Evolutionary conservation across 768 basidiomycete species (phyloP).

Genomic region (Lactarius hengduanensis): DNA sequence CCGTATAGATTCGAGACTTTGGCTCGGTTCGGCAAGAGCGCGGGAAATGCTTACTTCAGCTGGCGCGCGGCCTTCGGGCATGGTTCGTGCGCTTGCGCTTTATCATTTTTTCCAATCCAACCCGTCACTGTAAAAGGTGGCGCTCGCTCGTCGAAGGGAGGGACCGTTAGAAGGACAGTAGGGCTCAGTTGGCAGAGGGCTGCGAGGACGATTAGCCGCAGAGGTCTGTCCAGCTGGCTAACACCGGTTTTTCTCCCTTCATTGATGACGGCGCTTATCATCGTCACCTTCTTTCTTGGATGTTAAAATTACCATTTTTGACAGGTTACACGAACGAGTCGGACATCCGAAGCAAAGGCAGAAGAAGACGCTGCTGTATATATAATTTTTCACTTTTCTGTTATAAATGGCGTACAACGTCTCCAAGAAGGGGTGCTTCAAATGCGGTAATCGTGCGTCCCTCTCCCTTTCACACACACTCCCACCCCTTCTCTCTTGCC

Average conservation of each 20-base stretch:
- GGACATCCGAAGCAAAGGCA: slow-evolving; percentile 6
- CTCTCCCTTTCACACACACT: slow-evolving; percentile 9
- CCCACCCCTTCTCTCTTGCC: slow-evolving; percentile 11
- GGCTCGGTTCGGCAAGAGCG: background rate
- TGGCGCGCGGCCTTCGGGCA: background rate
- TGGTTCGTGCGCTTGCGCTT: background rate
- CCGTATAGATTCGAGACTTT: no score
- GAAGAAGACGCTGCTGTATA: slow-evolving; percentile 21
- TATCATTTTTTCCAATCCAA: slow-evolving; percentile 10
- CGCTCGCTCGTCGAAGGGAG: slow-evolving; percentile 29
- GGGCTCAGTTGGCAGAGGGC: slow-evolving; percentile 26
- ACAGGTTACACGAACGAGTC: slow-evolving; percentile 13
- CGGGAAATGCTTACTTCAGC: slow-evolving; percentile 22
- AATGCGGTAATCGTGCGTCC: slow-evolving; percentile 85
- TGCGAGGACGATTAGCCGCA: slow-evolving; percentile 14
- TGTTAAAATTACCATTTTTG: background rate
- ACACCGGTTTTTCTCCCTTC: background rate
- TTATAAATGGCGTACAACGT: slow-evolving; percentile 76
- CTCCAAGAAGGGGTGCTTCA: slow-evolving; percentile 88
- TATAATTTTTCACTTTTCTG: slow-evolving; percentile 24
- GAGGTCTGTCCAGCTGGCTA: slow-evolving; percentile 1
- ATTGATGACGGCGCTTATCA: slow-evolving; percentile 13
- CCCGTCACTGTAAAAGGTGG: slow-evolving; percentile 25
- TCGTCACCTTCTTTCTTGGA: background rate
- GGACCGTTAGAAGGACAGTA: slow-evolving; percentile 16